phyloP scores from a whole-genome alignment of 345 rosid genomes.

The Eucalyptus polyanthemos region DNA sequence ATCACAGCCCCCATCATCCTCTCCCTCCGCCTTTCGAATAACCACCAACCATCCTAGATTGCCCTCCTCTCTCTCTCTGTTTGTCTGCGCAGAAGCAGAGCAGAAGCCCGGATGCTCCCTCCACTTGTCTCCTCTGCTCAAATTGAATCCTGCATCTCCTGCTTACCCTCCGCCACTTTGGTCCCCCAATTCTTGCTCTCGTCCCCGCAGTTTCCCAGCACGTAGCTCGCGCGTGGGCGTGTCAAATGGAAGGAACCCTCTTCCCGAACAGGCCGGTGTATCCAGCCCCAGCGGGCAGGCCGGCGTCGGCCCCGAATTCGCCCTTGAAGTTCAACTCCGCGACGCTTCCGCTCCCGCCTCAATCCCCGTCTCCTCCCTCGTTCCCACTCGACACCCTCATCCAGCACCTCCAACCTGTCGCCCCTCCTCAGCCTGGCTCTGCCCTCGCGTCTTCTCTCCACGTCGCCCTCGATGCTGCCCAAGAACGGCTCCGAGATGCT shows the following conservation, averaged over 20 bases:
- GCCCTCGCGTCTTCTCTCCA: conserved; percentile 32
- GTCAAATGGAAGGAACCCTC: conserved; percentile 58
- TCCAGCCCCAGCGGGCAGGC: conserved; percentile 20
- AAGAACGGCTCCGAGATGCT: conserved; percentile 7
- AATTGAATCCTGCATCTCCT: neutral
- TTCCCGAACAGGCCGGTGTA: conserved; percentile 49
- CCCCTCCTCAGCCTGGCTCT: neutral
- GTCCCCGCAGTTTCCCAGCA: neutral
- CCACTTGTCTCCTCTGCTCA: neutral
- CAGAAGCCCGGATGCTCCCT: neutral
- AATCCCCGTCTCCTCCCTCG: conserved; percentile 24
- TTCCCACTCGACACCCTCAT: conserved; percentile 66
- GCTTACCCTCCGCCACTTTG: neutral
- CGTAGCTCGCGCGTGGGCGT: neutral
- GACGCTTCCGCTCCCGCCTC: conserved; percentile 49
- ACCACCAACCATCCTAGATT: neutral
- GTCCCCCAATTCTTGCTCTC: neutral
- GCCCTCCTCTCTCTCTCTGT: neutral
- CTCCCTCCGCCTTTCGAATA: neutral
- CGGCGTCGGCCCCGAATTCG: neutral
- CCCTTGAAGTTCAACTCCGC: conserved; percentile 58
- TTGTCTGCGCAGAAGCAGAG: neutral
- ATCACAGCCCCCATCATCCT: neutral
- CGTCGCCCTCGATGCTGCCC: conserved; percentile 8
- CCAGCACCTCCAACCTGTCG: conserved; percentile 36